phyloP scores from a whole-genome alignment of 805 yeast species.

The Candida parachauliodes region DNA sequence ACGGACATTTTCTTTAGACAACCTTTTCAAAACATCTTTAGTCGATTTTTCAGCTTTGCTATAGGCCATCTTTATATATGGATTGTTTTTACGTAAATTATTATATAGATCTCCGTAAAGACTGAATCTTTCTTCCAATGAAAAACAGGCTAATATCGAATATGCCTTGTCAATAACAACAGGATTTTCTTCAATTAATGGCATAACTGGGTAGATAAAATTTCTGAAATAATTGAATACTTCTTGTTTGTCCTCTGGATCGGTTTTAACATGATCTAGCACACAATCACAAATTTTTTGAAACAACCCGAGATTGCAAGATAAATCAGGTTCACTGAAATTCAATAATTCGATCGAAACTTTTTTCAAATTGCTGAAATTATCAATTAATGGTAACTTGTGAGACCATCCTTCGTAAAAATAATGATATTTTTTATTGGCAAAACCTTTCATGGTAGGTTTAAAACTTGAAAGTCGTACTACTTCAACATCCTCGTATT shows the following conservation, averaged over 20 bases:
- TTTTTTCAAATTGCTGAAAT: slow-evolving; percentile 43
- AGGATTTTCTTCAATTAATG: slow-evolving; percentile 53
- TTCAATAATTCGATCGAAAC: slow-evolving; percentile 47
- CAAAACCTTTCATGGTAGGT: slow-evolving; percentile 21
- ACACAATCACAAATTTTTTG: slow-evolving; percentile 64
- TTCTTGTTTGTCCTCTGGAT: slow-evolving; percentile 14
- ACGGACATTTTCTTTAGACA: slow-evolving; percentile 74
- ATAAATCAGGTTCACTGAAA: slow-evolving; percentile 54
- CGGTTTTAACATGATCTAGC: slow-evolving; percentile 17
- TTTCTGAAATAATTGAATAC: slow-evolving; percentile 65
- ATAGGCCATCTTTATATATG: slow-evolving; percentile 54
- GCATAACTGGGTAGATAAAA: slow-evolving; percentile 61
- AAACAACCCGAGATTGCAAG: slow-evolving; percentile 46
- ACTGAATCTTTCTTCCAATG: slow-evolving; percentile 64
- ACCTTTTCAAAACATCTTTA: slow-evolving; percentile 70
- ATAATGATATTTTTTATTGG: slow-evolving; percentile 26
- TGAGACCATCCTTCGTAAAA: slow-evolving; percentile 51
- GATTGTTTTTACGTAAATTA: slow-evolving; percentile 52
- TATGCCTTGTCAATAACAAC: slow-evolving; percentile 59
- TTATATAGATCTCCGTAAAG: slow-evolving; percentile 76
- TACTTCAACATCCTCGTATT: slow-evolving; percentile 20
- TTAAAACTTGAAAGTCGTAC: slow-evolving; percentile 26
- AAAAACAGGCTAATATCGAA: slow-evolving; percentile 47
- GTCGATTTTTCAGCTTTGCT: slow-evolving; percentile 75
- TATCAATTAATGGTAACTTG: slow-evolving; percentile 33